Evolutionary conservation across 306 rosid genomes (phyloP).

Genomic region (Vicia faba): DNA sequence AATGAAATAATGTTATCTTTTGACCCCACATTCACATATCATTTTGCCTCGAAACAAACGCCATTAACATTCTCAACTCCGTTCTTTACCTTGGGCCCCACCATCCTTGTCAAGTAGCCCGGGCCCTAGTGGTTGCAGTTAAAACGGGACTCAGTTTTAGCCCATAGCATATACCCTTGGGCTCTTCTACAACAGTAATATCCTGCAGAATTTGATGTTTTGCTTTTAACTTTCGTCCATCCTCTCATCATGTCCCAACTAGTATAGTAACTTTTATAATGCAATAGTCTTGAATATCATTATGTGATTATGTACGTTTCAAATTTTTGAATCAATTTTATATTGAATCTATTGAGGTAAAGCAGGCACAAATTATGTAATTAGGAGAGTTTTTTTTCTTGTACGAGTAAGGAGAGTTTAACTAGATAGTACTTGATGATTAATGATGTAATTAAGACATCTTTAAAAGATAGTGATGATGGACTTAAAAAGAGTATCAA

Average conservation of each 20-base stretch:
- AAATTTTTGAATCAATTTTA: not conserved
- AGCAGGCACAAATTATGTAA: not conserved
- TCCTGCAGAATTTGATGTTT: not conserved
- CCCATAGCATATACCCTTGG: slow-evolving; percentile 22
- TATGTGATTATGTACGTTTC: not conserved
- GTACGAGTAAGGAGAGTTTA: slow-evolving; percentile 7
- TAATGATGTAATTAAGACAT: slow-evolving; percentile 28
- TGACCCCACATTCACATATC: slow-evolving; percentile 56
- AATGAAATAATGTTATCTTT: slow-evolving; percentile 43
- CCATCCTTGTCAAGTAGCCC: slow-evolving; percentile 30
- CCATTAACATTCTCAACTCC: slow-evolving; percentile 49
- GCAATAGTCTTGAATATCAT: not conserved
- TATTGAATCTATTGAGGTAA: not conserved
- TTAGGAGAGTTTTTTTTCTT: not conserved
- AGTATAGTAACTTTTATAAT: not conserved
- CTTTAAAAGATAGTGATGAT: slow-evolving; percentile 16
- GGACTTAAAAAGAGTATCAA: slow-evolving; percentile 14
- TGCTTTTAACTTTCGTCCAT: not conserved
- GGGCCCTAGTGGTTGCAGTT: not conserved
- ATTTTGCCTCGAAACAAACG: slow-evolving; percentile 62
- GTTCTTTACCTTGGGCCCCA: slow-evolving; percentile 35
- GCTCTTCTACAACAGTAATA: slow-evolving; percentile 8
- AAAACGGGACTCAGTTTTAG: slow-evolving; percentile 7
- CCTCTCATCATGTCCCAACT: not conserved
- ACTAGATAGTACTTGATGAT: slow-evolving; percentile 4